Evolutionary conservation across 2,329 filamentous ascomycete species (phyloP).

Genomic region (Cercospora brassicicola): DNA sequence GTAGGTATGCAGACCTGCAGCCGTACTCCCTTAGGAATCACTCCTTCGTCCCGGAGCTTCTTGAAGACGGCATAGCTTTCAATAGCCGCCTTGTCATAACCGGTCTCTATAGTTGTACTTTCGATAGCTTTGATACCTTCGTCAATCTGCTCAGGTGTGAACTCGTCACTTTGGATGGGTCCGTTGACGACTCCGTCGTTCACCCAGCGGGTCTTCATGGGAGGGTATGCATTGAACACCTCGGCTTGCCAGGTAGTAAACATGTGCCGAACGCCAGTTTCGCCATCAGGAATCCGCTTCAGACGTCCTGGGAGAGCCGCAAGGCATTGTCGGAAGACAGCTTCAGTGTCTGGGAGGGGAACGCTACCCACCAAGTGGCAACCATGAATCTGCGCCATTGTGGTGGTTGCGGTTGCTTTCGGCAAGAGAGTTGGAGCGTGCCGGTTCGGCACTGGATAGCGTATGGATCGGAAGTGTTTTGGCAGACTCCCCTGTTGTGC

Average conservation of each 20-base stretch:
- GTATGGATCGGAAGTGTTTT: neutral
- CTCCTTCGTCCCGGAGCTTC: conserved; percentile 34
- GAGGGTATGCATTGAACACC: conserved; percentile 34
- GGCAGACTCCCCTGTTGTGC: neutral
- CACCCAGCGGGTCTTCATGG: conserved; percentile 29
- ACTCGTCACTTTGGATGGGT: conserved; percentile 23
- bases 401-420: neutral
- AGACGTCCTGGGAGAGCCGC: conserved; percentile 39
- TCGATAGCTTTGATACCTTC: conserved; percentile 26
- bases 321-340: conserved; percentile 39
- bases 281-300: conserved; percentile 46
- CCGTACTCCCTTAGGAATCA: conserved; percentile 32
- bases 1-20: conserved; percentile 42
- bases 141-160: conserved; percentile 27
- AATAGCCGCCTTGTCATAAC: conserved; percentile 39
- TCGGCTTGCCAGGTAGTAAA: conserved; percentile 41
- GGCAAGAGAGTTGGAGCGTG: neutral
- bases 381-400: conserved; percentile 26
- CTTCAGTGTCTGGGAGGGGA: conserved; percentile 37
- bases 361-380: conserved; percentile 44
- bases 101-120: conserved; percentile 29
- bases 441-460: neutral
- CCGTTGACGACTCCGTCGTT: conserved; percentile 28
- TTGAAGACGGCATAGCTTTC: conserved; percentile 40
- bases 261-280: conserved; percentile 40